Percentiles rank a stretch among this genome's conserved stretches.
phyloP scores from a whole-genome alignment of 139 green algal species.

The Zygnema cylindricum region DNA sequence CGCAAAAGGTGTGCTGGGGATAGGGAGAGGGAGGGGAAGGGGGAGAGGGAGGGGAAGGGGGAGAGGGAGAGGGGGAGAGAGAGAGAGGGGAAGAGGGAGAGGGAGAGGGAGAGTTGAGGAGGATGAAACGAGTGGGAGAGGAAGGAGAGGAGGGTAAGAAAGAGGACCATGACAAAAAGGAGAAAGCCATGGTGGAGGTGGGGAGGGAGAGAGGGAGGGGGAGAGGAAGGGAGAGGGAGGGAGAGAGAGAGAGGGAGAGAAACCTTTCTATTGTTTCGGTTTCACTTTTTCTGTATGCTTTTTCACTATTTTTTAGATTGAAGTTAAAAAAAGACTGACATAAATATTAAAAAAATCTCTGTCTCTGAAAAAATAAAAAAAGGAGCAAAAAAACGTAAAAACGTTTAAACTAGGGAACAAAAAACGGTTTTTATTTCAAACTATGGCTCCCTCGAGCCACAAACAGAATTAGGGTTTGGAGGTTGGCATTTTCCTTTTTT shows the following conservation, averaged over 20 bases:
- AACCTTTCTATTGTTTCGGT: no score
- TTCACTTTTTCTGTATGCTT: no score
- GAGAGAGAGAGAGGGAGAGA: background rate
- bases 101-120: background rate
- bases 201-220: background rate
- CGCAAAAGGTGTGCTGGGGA: background rate
- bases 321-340: no score
- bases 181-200: background rate
- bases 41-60: background rate
- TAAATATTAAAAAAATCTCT: no score
- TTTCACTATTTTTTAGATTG: no score
- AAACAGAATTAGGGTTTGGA: no score
- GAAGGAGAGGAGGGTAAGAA: background rate
- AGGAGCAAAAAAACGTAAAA: no score
- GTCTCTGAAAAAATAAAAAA: no score
- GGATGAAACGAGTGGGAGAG: background rate
- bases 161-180: background rate
- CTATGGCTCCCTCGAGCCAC: no score
- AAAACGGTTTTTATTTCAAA: no score
- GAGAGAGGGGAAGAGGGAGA: background rate
- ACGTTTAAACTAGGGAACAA: no score
- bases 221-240: background rate
- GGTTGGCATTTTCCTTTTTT: no score
- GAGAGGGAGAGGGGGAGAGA: constrained; percentile 5
- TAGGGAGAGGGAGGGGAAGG: background rate